Evolutionary conservation across 2,329 filamentous ascomycete genomes (phyloP), one percentile per base, ranked within the genome.

Genomic region (Rutstroemia sydowiana): DNA sequence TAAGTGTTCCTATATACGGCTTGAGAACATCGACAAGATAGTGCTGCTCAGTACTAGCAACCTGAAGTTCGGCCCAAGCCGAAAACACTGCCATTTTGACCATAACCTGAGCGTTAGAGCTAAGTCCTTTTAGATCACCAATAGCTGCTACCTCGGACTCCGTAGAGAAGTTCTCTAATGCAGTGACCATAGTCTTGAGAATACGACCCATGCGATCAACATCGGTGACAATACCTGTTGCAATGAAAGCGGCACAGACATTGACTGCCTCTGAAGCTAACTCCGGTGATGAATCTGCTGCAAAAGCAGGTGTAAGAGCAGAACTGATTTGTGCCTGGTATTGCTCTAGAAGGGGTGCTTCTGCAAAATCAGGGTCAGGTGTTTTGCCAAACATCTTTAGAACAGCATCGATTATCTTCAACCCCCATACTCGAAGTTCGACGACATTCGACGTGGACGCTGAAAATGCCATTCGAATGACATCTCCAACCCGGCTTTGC

Each of bases 131-230:
- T 5, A 98, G 75, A 60, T 98, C 95, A 14, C 93, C 93, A 65
- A 98, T 97, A 20, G 88, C 82, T 0, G 87, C 88, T 40, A 85
- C 86, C 61, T 95, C 87, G 1, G 80, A 76, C 56, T 95, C 88
- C 42, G 78, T 82, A 2, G 88, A 88, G 64, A 97, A 95, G 68
- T 92, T 95, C 63, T 97, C 92, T 1, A 98, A 76, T 0, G 91
- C 91, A 40, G 85, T 85, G 5, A 96, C 88, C 2, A 98, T 77
- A 1, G 95, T 86, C 71, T 96, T 97, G 52, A 98, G 77, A 48
- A 98, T 98, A 52, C 93, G 85, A 20, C 93, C 93, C 93, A 98
- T 98, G n/a, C 93, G 83, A 60, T 98, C 95, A 8, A 97, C 83
- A 68, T 97, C 93, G 0, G 90, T 96, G 8, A 98, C 93, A 51